Evolutionary conservation across 352 stramenopile genomes (phyloP).

Genomic region (Phytophthora pistaciae): DNA sequence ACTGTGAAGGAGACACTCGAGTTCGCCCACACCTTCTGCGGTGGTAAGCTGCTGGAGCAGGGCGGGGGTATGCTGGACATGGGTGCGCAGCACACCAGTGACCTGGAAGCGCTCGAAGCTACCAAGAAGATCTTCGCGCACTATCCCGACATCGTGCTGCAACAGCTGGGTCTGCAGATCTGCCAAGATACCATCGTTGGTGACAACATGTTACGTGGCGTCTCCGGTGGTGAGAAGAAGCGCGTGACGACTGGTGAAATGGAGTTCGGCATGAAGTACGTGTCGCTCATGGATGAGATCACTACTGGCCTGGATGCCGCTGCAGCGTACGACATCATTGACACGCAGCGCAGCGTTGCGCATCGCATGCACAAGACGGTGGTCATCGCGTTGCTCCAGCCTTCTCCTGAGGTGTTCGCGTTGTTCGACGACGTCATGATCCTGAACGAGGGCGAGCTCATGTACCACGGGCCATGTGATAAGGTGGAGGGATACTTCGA

Average conservation of each 20-base stretch:
- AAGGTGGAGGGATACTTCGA: conserved; percentile 46
- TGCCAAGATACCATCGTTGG: conserved; percentile 13
- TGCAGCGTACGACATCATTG: conserved; percentile 37
- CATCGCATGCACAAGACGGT: conserved; percentile 36
- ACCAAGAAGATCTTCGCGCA: conserved; percentile 32
- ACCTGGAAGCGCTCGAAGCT: conserved; percentile 12
- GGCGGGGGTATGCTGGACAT: conserved; percentile 17
- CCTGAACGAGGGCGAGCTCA: conserved; percentile 62
- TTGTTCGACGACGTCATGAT: conserved; percentile 71
- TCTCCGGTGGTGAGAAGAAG: conserved; percentile 74
- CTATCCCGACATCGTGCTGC: conserved; percentile 48
- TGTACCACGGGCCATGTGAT: conserved; percentile 62
- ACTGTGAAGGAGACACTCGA: conserved; percentile 62
- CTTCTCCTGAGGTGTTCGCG: conserved; percentile 89
- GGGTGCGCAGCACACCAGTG: background rate
- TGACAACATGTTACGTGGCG: conserved; percentile 51
- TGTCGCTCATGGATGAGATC: conserved; percentile 88
- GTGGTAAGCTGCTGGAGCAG: conserved; percentile 22
- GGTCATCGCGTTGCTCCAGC: conserved; percentile 81
- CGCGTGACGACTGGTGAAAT: conserved; percentile 87
- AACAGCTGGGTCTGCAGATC: conserved; percentile 41
- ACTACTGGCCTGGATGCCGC: conserved; percentile 64
- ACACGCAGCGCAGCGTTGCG: conserved; percentile 29
- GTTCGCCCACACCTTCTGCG: conserved; percentile 46
- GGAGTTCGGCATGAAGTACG: conserved; percentile 72